Conservation (phyloP, 176 grass and related monocot genomes). For the Carex kokanica region DNA sequence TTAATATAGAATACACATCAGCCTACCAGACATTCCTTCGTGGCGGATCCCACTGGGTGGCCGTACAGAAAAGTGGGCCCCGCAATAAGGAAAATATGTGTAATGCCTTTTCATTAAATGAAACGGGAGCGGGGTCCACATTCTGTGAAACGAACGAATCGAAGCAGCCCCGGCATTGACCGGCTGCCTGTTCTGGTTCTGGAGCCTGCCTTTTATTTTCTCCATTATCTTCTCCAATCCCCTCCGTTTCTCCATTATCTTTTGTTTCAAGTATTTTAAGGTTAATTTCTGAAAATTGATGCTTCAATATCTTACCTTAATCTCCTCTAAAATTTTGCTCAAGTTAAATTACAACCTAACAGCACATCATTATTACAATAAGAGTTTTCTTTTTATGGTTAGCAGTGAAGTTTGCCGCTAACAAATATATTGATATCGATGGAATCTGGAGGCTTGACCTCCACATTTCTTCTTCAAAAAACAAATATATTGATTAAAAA, state of each 20-base stretch:
- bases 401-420: too few species aligned
- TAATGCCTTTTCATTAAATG: slow-evolving; percentile 9
- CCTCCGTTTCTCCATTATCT: neutral
- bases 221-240: neutral
- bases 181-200: neutral
- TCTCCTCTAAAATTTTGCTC: too few species aligned
- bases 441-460: too few species aligned
- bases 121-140: neutral
- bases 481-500: too few species aligned
- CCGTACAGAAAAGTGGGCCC: slow-evolving; percentile 7
- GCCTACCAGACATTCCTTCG: slow-evolving; percentile 12
- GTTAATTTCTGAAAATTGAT: too few species aligned
- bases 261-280: too few species aligned
- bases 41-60: slow-evolving; percentile 1
- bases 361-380: too few species aligned
- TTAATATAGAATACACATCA: neutral
- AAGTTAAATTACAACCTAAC: too few species aligned
- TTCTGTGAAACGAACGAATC: slow-evolving; percentile 22
- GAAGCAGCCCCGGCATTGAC: slow-evolving; percentile 30
- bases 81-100: neutral
- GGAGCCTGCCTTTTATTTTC: neutral
- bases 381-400: too few species aligned
- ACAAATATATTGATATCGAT: too few species aligned
- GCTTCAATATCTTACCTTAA: too few species aligned
- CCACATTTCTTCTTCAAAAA: too few species aligned